phyloP scores from a whole-genome alignment of 2,329 filamentous ascomycete genomes.

The Parafenestella ontariensis region DNA sequence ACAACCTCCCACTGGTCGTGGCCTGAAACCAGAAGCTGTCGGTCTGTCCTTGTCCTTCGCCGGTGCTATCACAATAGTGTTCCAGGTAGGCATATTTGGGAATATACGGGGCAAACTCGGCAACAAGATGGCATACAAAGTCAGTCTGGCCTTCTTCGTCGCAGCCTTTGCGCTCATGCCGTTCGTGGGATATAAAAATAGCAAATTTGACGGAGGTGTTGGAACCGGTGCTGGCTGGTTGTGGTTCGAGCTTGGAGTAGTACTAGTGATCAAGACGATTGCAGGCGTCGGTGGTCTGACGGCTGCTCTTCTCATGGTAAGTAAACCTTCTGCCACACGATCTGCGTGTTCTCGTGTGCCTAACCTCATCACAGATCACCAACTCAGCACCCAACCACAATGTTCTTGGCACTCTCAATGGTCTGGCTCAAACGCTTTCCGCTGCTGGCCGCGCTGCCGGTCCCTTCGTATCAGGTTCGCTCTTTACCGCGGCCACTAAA shows the following conservation, averaged over 20 bases:
- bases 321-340: slow-evolving; percentile 37
- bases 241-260: slow-evolving; percentile 79
- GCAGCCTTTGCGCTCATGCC: slow-evolving; percentile 87
- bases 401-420: slow-evolving; percentile 88
- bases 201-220: slow-evolving; percentile 57
- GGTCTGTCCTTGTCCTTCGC: slow-evolving; percentile 86
- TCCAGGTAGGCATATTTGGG: slow-evolving; percentile 87
- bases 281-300: slow-evolving; percentile 89
- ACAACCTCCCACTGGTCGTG: slow-evolving; percentile 75
- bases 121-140: slow-evolving; percentile 83
- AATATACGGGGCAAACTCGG: slow-evolving; percentile 79
- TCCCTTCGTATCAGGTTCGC: slow-evolving; percentile 83
- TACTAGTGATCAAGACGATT: slow-evolving; percentile 87
- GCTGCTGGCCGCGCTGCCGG: slow-evolving; percentile 88
- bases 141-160: slow-evolving; percentile 79
- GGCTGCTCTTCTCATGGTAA: slow-evolving; percentile 83
- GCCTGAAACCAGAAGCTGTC: slow-evolving; percentile 78
- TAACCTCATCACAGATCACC: slow-evolving; percentile 70
- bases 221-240: slow-evolving; percentile 72
- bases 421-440: slow-evolving; percentile 90
- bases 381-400: slow-evolving; percentile 89
- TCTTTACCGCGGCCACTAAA: slow-evolving; percentile 80
- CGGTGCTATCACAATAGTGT: slow-evolving; percentile 83
- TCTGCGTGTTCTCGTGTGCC: not conserved
- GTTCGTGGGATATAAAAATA: slow-evolving; percentile 80